Conservation (phyloP, 2,329 filamentous ascomycete species). For the Trichoderma sp. region DNA sequence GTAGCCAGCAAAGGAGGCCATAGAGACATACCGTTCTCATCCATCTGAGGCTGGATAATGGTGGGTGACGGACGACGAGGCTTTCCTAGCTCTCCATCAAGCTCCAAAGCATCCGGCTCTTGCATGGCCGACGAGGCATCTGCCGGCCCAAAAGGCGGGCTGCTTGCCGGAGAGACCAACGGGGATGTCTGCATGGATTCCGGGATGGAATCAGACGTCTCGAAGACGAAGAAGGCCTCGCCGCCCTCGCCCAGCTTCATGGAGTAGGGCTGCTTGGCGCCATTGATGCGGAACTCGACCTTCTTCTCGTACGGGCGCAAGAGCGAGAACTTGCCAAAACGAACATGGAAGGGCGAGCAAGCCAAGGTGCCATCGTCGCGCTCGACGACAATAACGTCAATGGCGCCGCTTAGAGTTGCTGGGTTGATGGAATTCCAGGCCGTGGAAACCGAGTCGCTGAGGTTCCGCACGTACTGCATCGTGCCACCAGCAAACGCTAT, state of each 20-base stretch:
- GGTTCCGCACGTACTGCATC: conserved; percentile 97
- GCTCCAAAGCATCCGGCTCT: conserved; percentile 67
- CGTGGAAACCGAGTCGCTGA: conserved; percentile 93
- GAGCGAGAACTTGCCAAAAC: conserved; percentile 97
- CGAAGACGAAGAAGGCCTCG: conserved; percentile 98
- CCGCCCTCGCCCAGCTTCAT: conserved; percentile 99
- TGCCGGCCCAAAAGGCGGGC: conserved; percentile 61
- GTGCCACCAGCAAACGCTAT: conserved; percentile 28
- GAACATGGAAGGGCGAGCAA: conserved; percentile 97
- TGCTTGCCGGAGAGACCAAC: conserved; percentile 82
- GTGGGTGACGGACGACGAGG: conserved; percentile 45
- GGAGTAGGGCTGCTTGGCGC: conserved; percentile 82
- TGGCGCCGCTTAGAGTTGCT: conserved; percentile 92
- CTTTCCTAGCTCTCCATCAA: conserved; percentile 47
- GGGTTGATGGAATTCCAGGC: conserved; percentile 99
- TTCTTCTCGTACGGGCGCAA: conserved; percentile 96
- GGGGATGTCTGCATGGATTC: conserved; percentile 92
- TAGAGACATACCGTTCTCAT: conserved; percentile 31
- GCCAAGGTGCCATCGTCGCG: conserved; percentile 85
- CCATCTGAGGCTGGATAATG: conserved; percentile 33
- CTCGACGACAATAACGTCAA: conserved; percentile 98
- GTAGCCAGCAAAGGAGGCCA: background rate
- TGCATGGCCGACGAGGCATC: conserved; percentile 43
- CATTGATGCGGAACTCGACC: conserved; percentile 96
- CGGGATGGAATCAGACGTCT: conserved; percentile 90